Conservation (phyloP, 169 alveolate species). For the Cyclospora cayetanensis region DNA sequence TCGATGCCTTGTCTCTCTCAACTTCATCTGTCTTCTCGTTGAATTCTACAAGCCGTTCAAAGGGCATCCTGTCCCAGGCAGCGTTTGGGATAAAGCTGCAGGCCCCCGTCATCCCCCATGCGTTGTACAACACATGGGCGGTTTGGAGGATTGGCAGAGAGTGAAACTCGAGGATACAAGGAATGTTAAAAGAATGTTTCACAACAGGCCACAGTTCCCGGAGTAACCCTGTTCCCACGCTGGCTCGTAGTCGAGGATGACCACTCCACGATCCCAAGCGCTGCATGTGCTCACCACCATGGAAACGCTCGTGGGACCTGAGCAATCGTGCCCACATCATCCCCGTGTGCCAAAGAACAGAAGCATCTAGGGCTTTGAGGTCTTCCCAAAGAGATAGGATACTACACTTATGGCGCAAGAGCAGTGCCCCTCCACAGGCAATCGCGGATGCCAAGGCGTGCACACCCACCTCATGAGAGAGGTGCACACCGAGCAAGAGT, state of each 20-base stretch:
- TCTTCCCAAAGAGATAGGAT: conserved; percentile 27
- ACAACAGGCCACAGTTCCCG: conserved; percentile 60
- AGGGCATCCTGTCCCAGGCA: not conserved
- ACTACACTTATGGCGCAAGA: conserved; percentile 35
- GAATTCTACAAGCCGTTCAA: conserved; percentile 1
- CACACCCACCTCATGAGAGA: conserved; percentile 61
- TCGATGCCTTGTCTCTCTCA: conserved; percentile 9
- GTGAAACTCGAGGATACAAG: conserved; percentile 33
- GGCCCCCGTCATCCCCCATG: conserved; percentile 51
- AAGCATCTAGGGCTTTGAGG: conserved; percentile 41
- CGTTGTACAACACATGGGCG: conserved; percentile 26
- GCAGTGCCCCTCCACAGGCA: conserved; percentile 31
- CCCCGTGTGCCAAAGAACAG: conserved; percentile 53
- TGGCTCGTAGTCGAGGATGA: conserved; percentile 32
- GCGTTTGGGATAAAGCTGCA: conserved; percentile 44
- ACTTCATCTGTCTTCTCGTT: not conserved
- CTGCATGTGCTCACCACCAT: conserved; percentile 41
- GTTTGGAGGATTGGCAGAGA: conserved; percentile 48
- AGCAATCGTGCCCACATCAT: conserved; percentile 44
- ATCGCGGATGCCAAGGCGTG: conserved; percentile 60
- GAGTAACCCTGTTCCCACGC: conserved; percentile 46
- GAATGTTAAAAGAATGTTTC: not conserved
- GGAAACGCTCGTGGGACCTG: conserved; percentile 48
- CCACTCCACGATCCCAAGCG: conserved; percentile 56
- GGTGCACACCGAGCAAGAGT: conserved; percentile 43